Evolutionary conservation across 108 stramenopile species (phyloP).

Genomic region (Stephanodiscus triporus): DNA sequence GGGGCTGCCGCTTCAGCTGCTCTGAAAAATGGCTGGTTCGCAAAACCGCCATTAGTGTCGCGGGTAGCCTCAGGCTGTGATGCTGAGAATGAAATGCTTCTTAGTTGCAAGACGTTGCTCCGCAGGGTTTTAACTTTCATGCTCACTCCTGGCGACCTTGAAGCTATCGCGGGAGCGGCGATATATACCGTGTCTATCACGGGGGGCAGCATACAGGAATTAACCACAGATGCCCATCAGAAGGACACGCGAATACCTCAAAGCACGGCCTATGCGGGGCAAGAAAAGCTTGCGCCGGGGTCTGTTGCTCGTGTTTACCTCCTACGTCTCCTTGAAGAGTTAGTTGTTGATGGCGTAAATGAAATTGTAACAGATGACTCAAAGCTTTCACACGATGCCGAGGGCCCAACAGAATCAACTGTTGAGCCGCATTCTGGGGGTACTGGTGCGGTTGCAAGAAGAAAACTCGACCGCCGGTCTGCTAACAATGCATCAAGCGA

Average conservation of each 20-base stretch:
- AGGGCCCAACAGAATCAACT: slow-evolving; percentile 43
- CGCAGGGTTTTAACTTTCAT: slow-evolving; percentile 86
- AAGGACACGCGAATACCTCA: slow-evolving; percentile 4
- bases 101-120: slow-evolving; percentile 82
- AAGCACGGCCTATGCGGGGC: slow-evolving; percentile 22
- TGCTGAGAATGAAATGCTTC: slow-evolving; percentile 76
- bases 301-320: slow-evolving; percentile 81
- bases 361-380: slow-evolving; percentile 77
- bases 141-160: slow-evolving; percentile 87
- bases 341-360: slow-evolving; percentile 89
- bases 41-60: slow-evolving; percentile 66
- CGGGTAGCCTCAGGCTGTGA: slow-evolving; percentile 84
- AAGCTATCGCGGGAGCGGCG: slow-evolving; percentile 81
- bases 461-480: slow-evolving; percentile 25
- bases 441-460: slow-evolving; percentile 44
- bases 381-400: slow-evolving; percentile 45
- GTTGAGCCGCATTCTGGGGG: slow-evolving; percentile 80
- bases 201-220: slow-evolving; percentile 31
- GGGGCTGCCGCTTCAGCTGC: slow-evolving; percentile 36
- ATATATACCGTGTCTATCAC: slow-evolving; percentile 84
- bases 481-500: slow-evolving; percentile 34
- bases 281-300: slow-evolving; percentile 67
- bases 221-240: slow-evolving; percentile 17
- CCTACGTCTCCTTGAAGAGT: slow-evolving; percentile 84
- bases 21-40: slow-evolving; percentile 61